Conservation (phyloP, 768 basidiomycete species). For the Butyriboletus loyo region DNA sequence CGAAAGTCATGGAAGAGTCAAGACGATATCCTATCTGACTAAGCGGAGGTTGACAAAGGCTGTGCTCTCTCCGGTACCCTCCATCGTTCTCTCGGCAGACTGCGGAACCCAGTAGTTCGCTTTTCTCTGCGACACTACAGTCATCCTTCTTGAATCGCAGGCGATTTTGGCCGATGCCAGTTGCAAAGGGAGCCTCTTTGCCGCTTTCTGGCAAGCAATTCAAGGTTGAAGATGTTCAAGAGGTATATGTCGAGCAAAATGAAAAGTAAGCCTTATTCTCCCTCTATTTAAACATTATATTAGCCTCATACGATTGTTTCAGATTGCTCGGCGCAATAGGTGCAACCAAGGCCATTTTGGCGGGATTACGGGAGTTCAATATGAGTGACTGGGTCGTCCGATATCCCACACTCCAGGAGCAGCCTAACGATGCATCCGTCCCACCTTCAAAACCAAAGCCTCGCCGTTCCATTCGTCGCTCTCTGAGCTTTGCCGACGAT, state of each 20-base stretch:
- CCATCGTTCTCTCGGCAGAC: neutral
- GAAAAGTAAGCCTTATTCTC: slow-evolving; percentile 55
- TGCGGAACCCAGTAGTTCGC: neutral
- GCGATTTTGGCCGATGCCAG: slow-evolving; percentile 14
- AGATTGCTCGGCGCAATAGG: slow-evolving; percentile 72
- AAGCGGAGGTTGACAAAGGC: slow-evolving; percentile 13
- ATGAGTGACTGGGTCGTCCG: slow-evolving; percentile 83
- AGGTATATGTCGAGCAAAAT: slow-evolving; percentile 71
- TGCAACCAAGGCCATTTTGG: slow-evolving; percentile 63
- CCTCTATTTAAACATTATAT: neutral
- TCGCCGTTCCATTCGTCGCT: slow-evolving; percentile 54
- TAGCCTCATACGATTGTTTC: neutral
- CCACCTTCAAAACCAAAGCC: slow-evolving; percentile 26
- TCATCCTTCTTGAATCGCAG: slow-evolving; percentile 1
- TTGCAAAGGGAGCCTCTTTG: slow-evolving; percentile 11
- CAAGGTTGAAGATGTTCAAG: slow-evolving; percentile 71
- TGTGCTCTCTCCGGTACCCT: neutral
- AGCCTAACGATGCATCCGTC: slow-evolving; percentile 29
- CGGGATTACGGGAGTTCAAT: slow-evolving; percentile 76
- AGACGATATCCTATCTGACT: slow-evolving; percentile 11
- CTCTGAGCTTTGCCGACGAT: slow-evolving; percentile 84
- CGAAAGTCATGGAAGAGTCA: neutral
- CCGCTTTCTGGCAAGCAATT: slow-evolving; percentile 28
- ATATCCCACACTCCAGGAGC: slow-evolving; percentile 74
- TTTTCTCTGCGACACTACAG: neutral